Percentiles rank a stretch among this genome's conserved stretches.
Evolutionary conservation across 2,329 filamentous ascomycete genomes (phyloP).

Genomic region (Atkinsonella hypoxylon): DNA sequence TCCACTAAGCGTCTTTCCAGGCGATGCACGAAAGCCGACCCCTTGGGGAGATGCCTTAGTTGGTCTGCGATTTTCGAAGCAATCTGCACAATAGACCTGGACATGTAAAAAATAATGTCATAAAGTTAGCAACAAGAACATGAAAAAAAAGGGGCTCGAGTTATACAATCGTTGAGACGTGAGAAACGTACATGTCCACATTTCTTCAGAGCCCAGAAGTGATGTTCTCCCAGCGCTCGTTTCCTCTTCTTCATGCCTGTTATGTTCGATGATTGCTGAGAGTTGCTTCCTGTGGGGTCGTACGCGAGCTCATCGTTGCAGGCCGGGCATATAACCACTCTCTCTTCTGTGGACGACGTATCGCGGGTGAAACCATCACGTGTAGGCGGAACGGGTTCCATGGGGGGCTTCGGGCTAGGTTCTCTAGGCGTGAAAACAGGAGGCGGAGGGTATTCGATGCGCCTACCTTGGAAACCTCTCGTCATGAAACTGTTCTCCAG

Average conservation of each 20-base stretch:
- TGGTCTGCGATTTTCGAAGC: constrained; percentile 43
- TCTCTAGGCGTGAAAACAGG: constrained; percentile 22
- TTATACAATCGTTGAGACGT: constrained; percentile 13
- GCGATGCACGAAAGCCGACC: constrained; percentile 26
- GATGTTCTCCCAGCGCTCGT: constrained; percentile 51
- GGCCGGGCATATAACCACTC: constrained; percentile 70
- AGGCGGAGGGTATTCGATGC: constrained; percentile 13
- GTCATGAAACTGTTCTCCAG: constrained; percentile 13
- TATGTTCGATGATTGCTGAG: constrained; percentile 9
- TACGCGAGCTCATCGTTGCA: constrained; percentile 76
- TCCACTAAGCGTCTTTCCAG: constrained; percentile 15
- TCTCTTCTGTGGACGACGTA: constrained; percentile 48
- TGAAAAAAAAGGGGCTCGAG: background rate
- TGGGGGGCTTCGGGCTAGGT: constrained; percentile 28
- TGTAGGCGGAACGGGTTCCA: constrained; percentile 54
- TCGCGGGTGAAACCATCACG: constrained; percentile 71
- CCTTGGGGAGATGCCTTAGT: constrained; percentile 20
- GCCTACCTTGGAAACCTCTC: constrained; percentile 8
- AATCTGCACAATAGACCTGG: constrained; percentile 52
- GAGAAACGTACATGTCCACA: constrained; percentile 70
- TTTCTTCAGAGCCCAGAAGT: constrained; percentile 83
- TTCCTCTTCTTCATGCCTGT: constrained; percentile 28
- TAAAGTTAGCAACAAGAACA: background rate
- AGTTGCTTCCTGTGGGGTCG: constrained; percentile 37
- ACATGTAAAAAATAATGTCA: background rate